Conservation (phyloP, 805 yeast genomes). For the Saccharomycodes ludwigii region DNA sequence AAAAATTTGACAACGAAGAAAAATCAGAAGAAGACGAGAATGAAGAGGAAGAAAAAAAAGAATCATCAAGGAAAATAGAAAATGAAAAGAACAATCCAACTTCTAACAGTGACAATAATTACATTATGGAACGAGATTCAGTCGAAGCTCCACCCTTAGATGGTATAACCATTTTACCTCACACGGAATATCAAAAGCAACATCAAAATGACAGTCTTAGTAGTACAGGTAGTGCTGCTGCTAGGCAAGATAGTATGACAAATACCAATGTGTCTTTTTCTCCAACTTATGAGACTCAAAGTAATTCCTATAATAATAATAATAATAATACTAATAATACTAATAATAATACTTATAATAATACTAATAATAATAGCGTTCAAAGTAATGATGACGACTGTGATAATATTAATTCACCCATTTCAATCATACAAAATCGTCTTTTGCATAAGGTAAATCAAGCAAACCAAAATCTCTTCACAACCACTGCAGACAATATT, state of each 20-base stretch:
- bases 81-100: not conserved
- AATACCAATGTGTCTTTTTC: not conserved
- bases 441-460: too few relatives aligned
- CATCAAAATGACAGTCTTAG: not conserved
- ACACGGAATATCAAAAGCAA: conserved; percentile 1
- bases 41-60: not conserved
- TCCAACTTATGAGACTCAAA: not conserved
- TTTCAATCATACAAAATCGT: too few relatives aligned
- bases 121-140: not conserved
- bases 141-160: conserved; percentile 4
- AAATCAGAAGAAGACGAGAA: not conserved
- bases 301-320: not conserved
- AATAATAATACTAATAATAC: conserved; percentile 3
- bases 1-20: too few relatives aligned
- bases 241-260: not conserved
- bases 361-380: not conserved
- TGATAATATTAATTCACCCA: too few relatives aligned
- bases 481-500: too few relatives aligned
- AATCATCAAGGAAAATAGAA: not conserved
- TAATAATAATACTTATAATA: not conserved
- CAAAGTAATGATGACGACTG: too few relatives aligned
- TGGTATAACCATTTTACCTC: conserved; percentile 4
- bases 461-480: too few relatives aligned
- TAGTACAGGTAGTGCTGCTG: too few relatives aligned
- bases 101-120: not conserved